Conservation (phyloP, 345 rosid genomes). For the Heritiera fomes region DNA sequence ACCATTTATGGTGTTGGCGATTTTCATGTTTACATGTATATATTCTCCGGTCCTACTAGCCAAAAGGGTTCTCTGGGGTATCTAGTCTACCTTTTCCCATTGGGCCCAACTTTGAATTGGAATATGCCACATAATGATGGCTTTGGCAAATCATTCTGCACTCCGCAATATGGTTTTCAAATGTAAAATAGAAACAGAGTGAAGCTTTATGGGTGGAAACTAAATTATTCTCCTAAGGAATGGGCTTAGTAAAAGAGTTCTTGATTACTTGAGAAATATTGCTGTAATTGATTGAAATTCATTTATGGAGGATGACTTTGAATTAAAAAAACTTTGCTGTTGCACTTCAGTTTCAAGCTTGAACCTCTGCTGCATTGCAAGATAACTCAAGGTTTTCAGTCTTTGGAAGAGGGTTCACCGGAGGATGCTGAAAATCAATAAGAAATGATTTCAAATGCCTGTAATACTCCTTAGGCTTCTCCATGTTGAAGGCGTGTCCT, state of each 20-base stretch:
- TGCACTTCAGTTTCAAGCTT: not conserved
- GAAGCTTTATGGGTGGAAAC: not conserved
- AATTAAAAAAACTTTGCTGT: not conserved
- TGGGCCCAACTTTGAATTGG: not conserved
- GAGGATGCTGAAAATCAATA: conserved; percentile 28
- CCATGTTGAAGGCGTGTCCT: conserved; percentile 64
- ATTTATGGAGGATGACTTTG: not conserved
- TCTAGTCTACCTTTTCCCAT: not conserved
- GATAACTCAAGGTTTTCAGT: not conserved
- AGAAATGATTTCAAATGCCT: conserved; percentile 59
- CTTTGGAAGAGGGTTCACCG: not conserved
- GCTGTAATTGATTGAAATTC: not conserved
- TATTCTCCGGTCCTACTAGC: not conserved
- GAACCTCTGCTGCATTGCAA: not conserved
- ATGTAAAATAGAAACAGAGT: not conserved
- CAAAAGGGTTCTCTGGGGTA: not conserved
- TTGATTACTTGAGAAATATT: not conserved
- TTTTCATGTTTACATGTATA: not conserved
- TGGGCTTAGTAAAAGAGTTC: not conserved
- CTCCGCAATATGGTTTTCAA: not conserved
- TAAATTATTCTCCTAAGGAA: not conserved
- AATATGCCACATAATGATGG: not conserved
- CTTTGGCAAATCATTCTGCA: not conserved
- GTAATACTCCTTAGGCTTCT: conserved; percentile 50
- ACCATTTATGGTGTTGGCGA: not conserved